Percentiles rank a stretch among this genome's conserved stretches.
phyloP scores from a whole-genome alignment of 129 eudicot species.

The sunflower (Helianthus annuus) region DNA sequence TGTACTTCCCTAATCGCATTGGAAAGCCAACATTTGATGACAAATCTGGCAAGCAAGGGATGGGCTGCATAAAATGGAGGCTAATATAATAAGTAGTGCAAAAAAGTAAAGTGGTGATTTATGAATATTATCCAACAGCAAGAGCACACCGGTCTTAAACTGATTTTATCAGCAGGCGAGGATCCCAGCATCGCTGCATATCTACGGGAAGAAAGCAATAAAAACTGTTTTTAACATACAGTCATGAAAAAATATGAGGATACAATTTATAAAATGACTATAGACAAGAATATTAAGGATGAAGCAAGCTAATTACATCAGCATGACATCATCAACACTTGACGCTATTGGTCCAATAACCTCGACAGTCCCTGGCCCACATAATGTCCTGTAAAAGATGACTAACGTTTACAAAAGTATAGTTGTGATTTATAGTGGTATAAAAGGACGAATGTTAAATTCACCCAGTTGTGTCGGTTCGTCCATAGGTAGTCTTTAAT shows the following conservation, averaged over 20 bases:
- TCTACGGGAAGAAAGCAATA: constrained; percentile 50
- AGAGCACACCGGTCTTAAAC: constrained; percentile 53
- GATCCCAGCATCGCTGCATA: constrained; percentile 90
- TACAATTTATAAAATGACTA: not conserved
- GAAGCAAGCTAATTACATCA: constrained; percentile 57
- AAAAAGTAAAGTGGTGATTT: not conserved
- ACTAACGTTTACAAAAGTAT: not conserved
- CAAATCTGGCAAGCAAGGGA: constrained; percentile 71
- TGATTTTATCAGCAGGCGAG: constrained; percentile 59
- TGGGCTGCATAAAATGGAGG: constrained; percentile 45
- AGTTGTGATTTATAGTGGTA: not conserved
- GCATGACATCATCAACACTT: constrained; percentile 76
- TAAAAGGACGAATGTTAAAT: not conserved
- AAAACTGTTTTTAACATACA: not conserved
- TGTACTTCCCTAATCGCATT: constrained; percentile 77
- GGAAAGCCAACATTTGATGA: constrained; percentile 49
- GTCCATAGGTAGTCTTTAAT: constrained; percentile 81
- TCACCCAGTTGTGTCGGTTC: constrained; percentile 72
- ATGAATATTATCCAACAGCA: not conserved
- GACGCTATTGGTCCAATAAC: constrained; percentile 88
- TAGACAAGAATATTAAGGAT: constrained; percentile 21
- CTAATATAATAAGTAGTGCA: not conserved
- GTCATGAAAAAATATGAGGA: not conserved
- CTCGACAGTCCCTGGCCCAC: constrained; percentile 76
- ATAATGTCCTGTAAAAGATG: constrained; percentile 41